Conservation (phyloP, 2,329 filamentous ascomycete genomes). For the Sordariomycetes sp. region DNA sequence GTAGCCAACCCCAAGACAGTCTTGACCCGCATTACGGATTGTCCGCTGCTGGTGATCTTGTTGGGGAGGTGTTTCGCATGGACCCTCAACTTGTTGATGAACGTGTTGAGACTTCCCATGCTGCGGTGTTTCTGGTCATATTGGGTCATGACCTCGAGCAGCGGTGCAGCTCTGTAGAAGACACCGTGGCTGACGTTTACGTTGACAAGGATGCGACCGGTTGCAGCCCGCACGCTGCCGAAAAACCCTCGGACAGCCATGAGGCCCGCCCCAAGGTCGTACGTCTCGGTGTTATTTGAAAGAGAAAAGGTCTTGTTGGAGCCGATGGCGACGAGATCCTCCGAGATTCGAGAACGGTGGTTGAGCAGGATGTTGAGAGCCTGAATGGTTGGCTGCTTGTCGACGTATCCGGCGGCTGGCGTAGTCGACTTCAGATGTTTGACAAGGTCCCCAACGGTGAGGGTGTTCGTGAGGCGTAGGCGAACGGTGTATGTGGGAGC, state of each 20-base stretch:
- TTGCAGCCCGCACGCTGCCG: slow-evolving; percentile 41
- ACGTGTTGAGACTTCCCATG: slow-evolving; percentile 16
- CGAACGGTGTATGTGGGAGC: slow-evolving; percentile 12
- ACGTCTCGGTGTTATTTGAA: not conserved
- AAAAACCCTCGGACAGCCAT: slow-evolving; percentile 40
- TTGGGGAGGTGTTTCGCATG: slow-evolving; percentile 25
- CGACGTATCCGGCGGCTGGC: slow-evolving; percentile 9
- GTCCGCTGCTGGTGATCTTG: slow-evolving; percentile 17
- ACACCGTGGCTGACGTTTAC: slow-evolving; percentile 43
- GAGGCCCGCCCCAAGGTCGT: slow-evolving; percentile 14
- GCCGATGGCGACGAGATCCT: slow-evolving; percentile 28
- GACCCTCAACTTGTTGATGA: slow-evolving; percentile 25
- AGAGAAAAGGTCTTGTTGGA: slow-evolving; percentile 35
- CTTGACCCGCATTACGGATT: slow-evolving; percentile 19
- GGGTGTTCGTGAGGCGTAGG: slow-evolving; percentile 13
- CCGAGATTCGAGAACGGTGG: slow-evolving; percentile 25
- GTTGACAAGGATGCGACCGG: slow-evolving; percentile 42
- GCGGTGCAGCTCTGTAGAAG: slow-evolving; percentile 22
- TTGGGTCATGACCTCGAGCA: slow-evolving; percentile 11
- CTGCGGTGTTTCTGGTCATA: not conserved
- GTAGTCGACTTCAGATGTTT: slow-evolving; percentile 16
- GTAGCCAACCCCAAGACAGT: slow-evolving; percentile 24
- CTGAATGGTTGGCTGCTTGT: slow-evolving; percentile 16
- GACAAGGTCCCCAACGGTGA: slow-evolving; percentile 13
- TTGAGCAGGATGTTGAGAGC: slow-evolving; percentile 41